phyloP scores from a whole-genome alignment of 2,329 filamentous ascomycete genomes.

The Diaporthe sp. region DNA sequence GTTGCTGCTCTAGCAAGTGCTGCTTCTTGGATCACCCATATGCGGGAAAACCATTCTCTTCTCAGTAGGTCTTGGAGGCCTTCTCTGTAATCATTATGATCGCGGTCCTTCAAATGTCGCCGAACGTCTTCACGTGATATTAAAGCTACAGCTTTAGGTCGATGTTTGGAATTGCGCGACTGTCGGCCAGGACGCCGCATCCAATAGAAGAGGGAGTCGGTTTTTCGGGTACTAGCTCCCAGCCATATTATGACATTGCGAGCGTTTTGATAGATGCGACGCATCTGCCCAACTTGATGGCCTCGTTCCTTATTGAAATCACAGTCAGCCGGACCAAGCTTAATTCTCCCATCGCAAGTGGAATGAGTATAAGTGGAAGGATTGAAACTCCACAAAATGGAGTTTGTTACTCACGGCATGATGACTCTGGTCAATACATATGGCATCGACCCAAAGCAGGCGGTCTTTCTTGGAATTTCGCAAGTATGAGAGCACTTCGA shows the following conservation, averaged over 20 bases:
- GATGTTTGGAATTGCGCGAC: neutral
- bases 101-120: too few relatives aligned
- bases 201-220: neutral
- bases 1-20: neutral
- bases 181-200: neutral
- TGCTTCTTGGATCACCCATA: neutral
- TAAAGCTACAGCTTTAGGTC: too few relatives aligned
- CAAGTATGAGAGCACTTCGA: neutral
- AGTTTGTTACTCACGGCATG: neutral
- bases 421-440: neutral
- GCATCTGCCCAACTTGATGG: neutral
- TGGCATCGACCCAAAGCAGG: neutral
- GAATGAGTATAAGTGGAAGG: neutral
- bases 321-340: too few relatives aligned
- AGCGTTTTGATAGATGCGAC: neutral
- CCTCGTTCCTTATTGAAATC: neutral
- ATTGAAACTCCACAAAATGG: neutral
- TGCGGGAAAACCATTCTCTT: neutral
- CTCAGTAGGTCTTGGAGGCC: neutral
- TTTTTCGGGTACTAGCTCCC: neutral
- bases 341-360: neutral
- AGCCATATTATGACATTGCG: neutral
- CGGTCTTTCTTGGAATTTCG: neutral
- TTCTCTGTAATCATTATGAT: neutral
- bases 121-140: too few relatives aligned